Evolutionary conservation across 805 yeast species (phyloP), one percentile per base, ranked within the genome.

Genomic region (Blastobotrys americana): DNA sequence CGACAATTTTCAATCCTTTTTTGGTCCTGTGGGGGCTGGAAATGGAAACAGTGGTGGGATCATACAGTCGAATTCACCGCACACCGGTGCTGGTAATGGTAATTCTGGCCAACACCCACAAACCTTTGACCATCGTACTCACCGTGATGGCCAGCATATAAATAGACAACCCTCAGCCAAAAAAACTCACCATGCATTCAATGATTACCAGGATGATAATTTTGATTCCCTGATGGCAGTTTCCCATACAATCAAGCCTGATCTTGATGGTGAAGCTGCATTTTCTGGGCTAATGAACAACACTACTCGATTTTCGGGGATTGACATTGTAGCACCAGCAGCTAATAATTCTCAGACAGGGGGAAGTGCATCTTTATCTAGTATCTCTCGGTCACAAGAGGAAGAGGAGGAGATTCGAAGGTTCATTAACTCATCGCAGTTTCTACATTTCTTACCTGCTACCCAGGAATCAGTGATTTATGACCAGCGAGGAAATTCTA

Each of bases 401-500:
- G 40, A 42, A 25, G 47, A 46, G 10, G 44, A 35, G 15, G 47
- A 37, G 13, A 37, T 45, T 6, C 41, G 37, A 17, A 38, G 43
- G 39, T 47, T 44, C 31, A 39, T 47, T 16, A 42, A 42, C 4
- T 34, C 48, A 5, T 34, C 48, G 5, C 40, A 45, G 21, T 36
- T 53, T 17, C 41, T 54, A 20, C 17, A 35, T 20, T 53, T 54
- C 34, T 38, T 47, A 13, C 58, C 58, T 13, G 52, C 52, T 8
- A 40, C 39, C 3, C 39, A 27, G 20, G 55, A 51, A 25, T 42
- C 54, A 1, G 50, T 51, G 4, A 19, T 53, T 10, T 54, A 47
- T 41, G 58, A 53, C 34, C 31, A 28, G 13, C 41, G 55, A 13
- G 58, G 58, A n/a, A 47, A 51, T 41, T 42, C 38, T n/a, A 42